Percentiles rank a stretch among this genome's conserved stretches.
Evolutionary conservation across 805 yeast genomes (phyloP).

Genomic region (Wickerhamomyces strasburgensis): DNA sequence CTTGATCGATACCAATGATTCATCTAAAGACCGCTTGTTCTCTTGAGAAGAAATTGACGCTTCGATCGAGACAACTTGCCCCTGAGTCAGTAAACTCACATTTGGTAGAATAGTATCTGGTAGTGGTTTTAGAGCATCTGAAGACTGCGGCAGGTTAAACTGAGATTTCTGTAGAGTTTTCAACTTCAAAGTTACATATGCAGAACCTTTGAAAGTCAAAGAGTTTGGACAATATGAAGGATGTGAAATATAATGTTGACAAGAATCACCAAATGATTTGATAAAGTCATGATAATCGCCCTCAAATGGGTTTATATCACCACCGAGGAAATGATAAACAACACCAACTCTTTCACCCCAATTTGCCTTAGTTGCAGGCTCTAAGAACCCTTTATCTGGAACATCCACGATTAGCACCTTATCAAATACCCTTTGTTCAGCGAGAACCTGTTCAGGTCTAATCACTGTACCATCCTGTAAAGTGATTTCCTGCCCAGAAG

Average conservation of each 20-base stretch:
- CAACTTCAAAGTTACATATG: conserved; percentile 49
- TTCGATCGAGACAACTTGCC: conserved; percentile 18
- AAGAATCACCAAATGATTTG: conserved; percentile 43
- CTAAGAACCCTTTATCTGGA: conserved; percentile 48
- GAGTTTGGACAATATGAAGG: conserved; percentile 55
- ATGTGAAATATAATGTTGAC: conserved; percentile 72
- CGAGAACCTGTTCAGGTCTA: conserved; percentile 68
- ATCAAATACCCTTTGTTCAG: conserved; percentile 50
- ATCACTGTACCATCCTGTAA: conserved; percentile 56
- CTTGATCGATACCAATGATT: conserved; percentile 6
- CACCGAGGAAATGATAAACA: conserved; percentile 78
- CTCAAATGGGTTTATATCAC: conserved; percentile 43
- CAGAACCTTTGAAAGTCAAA: conserved; percentile 52
- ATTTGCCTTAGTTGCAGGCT: conserved; percentile 26
- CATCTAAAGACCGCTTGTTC: conserved; percentile 12
- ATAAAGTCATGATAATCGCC: conserved; percentile 46
- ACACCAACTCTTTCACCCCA: conserved; percentile 37
- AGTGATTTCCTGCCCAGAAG: conserved; percentile 54
- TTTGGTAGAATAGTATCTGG: conserved; percentile 25
- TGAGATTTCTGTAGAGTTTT: conserved; percentile 43
- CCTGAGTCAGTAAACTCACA: conserved; percentile 17
- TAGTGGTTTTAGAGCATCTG: conserved; percentile 22
- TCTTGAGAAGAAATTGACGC: conserved; percentile 12
- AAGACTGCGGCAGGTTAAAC: conserved; percentile 34
- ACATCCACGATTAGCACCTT: conserved; percentile 69